Evolutionary conservation across 1,139 yeast genomes (phyloP).

Genomic region (Blastobotrys apis): DNA sequence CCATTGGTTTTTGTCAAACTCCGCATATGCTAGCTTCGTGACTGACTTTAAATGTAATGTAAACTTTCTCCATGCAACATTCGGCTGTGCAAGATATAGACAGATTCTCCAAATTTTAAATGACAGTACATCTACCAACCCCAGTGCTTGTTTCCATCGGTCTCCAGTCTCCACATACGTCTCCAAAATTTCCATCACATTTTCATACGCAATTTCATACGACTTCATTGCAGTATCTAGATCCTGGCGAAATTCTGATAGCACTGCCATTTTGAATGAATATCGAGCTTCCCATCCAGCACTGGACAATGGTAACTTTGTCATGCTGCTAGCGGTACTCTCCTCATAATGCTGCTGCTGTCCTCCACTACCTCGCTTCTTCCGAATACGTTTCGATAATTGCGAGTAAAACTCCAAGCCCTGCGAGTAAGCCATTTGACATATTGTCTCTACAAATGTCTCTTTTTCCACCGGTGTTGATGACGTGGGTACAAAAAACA

Average conservation of each 20-base stretch:
- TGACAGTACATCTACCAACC: constrained; percentile 55
- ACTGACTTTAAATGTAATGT: constrained; percentile 54
- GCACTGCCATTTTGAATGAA: constrained; percentile 45
- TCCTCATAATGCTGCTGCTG: constrained; percentile 10
- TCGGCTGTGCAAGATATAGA: constrained; percentile 56
- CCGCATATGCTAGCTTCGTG: constrained; percentile 31
- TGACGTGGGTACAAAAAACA: constrained; percentile 42
- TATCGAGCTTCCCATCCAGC: constrained; percentile 48
- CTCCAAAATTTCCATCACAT: constrained; percentile 40
- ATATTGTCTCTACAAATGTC: constrained; percentile 38
- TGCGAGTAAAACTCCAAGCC: constrained; percentile 42
- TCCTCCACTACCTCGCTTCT: constrained; percentile 28
- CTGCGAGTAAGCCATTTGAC: constrained; percentile 39
- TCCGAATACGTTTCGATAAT: constrained; percentile 39
- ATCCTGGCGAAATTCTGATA: constrained; percentile 47
- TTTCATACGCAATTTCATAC: constrained; percentile 49
- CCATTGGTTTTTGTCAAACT: constrained; percentile 35
- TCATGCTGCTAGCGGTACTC: background rate
- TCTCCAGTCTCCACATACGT: constrained; percentile 22
- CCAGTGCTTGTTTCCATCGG: constrained; percentile 45
- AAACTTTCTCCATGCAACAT: constrained; percentile 60
- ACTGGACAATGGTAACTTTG: constrained; percentile 29
- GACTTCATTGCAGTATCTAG: constrained; percentile 44
- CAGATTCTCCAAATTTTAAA: constrained; percentile 61
- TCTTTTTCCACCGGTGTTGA: constrained; percentile 39